These are phyloP conservation scores for Termitomyces sp. DNA, from an alignment of 768 basidiomycete genomes.

Conservation along the genomic window DNA sequence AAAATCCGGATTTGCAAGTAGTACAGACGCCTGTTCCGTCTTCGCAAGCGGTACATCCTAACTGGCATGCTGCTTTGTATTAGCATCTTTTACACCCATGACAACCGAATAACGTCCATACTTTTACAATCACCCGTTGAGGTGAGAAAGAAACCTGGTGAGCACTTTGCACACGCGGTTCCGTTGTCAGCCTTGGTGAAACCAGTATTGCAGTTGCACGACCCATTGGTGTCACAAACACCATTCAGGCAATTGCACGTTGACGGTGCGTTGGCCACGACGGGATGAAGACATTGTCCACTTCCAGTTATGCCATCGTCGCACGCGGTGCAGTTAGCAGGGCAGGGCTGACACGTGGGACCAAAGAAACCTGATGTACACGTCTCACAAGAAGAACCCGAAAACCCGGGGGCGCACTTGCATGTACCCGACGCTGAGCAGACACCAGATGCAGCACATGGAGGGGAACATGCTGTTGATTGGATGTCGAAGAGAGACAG, in stretches of 20 bases:
- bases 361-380: slow-evolving; percentile 72
- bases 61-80: slow-evolving; percentile 44
- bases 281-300: slow-evolving; percentile 57
- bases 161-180: slow-evolving; percentile 62
- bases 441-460: slow-evolving; percentile 56
- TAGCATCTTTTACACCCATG: neutral
- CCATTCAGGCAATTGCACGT: slow-evolving; percentile 81
- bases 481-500: slow-evolving; percentile 58
- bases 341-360: slow-evolving; percentile 60
- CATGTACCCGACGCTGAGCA: slow-evolving; percentile 68
- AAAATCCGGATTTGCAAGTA: slow-evolving; percentile 63
- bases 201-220: slow-evolving; percentile 58
- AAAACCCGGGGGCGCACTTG: slow-evolving; percentile 64
- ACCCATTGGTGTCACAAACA: slow-evolving; percentile 58
- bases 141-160: slow-evolving; percentile 57
- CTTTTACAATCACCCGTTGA: slow-evolving; percentile 57
- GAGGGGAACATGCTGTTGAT: slow-evolving; percentile 56
- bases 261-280: slow-evolving; percentile 43
- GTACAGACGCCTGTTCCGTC: slow-evolving; percentile 64
- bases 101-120: slow-evolving; percentile 20
- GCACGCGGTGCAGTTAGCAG: slow-evolving; percentile 58
- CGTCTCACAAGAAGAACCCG: slow-evolving; percentile 69
- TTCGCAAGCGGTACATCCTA: slow-evolving; percentile 61
- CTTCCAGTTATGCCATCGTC: slow-evolving; percentile 74
- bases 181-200: slow-evolving; percentile 59